Base-by-base conservation (phyloP, 768 basidiomycete genomes). In the Coprinopsis sp. region DNA sequence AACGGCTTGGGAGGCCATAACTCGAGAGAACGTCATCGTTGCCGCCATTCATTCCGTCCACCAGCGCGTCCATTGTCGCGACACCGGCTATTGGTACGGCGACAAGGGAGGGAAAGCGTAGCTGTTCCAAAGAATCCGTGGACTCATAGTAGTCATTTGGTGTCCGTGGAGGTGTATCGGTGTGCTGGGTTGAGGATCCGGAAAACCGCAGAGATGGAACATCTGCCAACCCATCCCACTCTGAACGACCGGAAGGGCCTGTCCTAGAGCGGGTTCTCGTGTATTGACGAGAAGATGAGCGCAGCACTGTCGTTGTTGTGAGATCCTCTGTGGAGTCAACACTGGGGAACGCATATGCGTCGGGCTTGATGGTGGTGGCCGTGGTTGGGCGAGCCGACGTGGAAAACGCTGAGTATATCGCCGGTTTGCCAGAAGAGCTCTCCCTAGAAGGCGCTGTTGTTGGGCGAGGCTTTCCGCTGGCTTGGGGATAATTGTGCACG, bases 1-100 rank as follows among this genome's bases (percentile, higher is more conserved):
- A 64, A 13, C 78, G 74, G 56, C 61, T 68, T 24, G 77, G 72
- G 12, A 72, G 52, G 42, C 68, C 65, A 55, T 68, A 69, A 51
- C 49, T 64, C 42, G 50, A 59, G 46, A 79, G 63, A 51, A 81
- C 73, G 46, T 87, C 82, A 34, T n/a, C 12, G 13, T 19, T n/a
- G 7, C 74, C 77, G 22, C 84, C 84, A 58, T 91, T 92, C 90
- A 92, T 91, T 7, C 86, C 87, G 53, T 91, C 89, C 6, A 92
- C 90, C 44, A 92, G 64, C 11, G 90, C 90, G 60, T 92, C 90
- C 82, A 92, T 86, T 7, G 81, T 81, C 66, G 91, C 89, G 7
- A 92, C 87, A 2, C 87, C 88, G 4, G 87, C 63, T 6, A 85
- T 66, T 3, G 87, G 87, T 16, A 88, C 87, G 34, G 87, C 78